Percentiles rank a stretch among this genome's conserved stretches.
Conservation (phyloP, 1,284 basidiomycete species). For the Malassezia brasiliensis region DNA sequence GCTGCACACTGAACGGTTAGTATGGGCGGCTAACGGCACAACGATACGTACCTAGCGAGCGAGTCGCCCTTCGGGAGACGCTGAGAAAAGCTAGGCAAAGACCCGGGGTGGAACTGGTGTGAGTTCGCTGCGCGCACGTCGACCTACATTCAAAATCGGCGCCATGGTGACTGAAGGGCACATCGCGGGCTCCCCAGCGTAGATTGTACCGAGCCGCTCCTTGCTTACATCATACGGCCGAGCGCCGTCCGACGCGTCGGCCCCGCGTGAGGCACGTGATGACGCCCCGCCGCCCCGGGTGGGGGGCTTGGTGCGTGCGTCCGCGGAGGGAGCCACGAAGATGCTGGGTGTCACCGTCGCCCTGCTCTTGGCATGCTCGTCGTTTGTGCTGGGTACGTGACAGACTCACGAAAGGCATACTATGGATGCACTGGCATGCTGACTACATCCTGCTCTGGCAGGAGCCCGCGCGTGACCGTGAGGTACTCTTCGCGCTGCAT, state of each 20-base stretch:
- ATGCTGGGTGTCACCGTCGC: conserved; percentile 29
- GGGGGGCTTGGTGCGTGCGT: not conserved
- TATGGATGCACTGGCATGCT: conserved; percentile 45
- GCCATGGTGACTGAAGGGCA: conserved; percentile 22
- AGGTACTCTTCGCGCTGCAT: conserved; percentile 33
- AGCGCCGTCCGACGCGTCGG: not conserved
- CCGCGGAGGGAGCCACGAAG: not conserved
- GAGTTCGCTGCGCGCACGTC: not conserved
- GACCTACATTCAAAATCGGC: conserved; percentile 40
- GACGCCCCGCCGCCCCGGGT: not conserved
- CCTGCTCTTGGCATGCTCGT: conserved; percentile 23
- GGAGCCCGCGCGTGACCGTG: conserved; percentile 28
- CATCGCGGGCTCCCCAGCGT: not conserved
- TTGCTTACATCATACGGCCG: conserved; percentile 3
- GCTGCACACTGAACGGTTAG: conserved; percentile 21
- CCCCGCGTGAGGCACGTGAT: conserved; percentile 4
- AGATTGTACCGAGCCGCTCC: not conserved
- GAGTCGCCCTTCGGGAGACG: conserved; percentile 38
- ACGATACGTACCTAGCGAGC: conserved; percentile 24
- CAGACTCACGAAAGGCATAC: conserved; percentile 23
- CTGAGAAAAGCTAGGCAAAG: conserved; percentile 40
- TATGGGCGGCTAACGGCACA: not conserved
- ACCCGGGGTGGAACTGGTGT: conserved; percentile 39
- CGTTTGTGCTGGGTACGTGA: conserved; percentile 36
- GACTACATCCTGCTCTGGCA: conserved; percentile 47